Percentiles rank a stretch among this genome's conserved stretches.
phyloP scores from a whole-genome alignment of 164 flowering plant species.

The Aristolochia fimbriata region DNA sequence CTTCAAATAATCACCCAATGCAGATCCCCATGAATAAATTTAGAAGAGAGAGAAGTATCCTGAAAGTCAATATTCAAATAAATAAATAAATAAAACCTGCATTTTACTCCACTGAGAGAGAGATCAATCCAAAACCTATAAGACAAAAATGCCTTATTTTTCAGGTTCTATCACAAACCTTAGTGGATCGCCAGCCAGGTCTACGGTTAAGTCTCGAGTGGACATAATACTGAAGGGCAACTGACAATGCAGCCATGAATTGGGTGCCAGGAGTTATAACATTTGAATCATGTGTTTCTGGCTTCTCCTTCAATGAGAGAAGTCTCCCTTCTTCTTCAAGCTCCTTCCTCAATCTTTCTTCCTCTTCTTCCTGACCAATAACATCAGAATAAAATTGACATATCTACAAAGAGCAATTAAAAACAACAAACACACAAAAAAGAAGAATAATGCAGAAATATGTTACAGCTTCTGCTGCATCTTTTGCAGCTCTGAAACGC shows the following conservation, averaged over 20 bases:
- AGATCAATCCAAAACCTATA: slow-evolving; percentile 33
- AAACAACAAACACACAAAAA: not conserved
- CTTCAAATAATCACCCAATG: slow-evolving; percentile 88
- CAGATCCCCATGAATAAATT: slow-evolving; percentile 60
- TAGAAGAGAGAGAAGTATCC: slow-evolving; percentile 42
- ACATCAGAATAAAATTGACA: not conserved
- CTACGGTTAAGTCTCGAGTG: slow-evolving; percentile 62
- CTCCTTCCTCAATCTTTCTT: slow-evolving; percentile 65
- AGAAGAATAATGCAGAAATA: not conserved
- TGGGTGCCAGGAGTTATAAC: slow-evolving; percentile 98
- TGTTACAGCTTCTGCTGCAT: slow-evolving; percentile 91
- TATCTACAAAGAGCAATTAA: not conserved
- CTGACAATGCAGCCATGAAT: slow-evolving; percentile 82
- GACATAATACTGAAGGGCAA: slow-evolving; percentile 85
- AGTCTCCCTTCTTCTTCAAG: slow-evolving; percentile 48
- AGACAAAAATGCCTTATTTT: slow-evolving; percentile 5
- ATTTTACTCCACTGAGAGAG: slow-evolving; percentile 40
- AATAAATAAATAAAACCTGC: slow-evolving; percentile 30
- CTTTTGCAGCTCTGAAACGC: slow-evolving; percentile 97
- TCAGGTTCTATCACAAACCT: slow-evolving; percentile 31
- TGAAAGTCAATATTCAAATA: slow-evolving; percentile 33
- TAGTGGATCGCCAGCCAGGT: slow-evolving; percentile 63
- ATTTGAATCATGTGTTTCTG: slow-evolving; percentile 88
- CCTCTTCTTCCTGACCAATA: slow-evolving; percentile 72
- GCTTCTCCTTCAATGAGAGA: slow-evolving; percentile 46